Percentiles rank a stretch among this genome's conserved stretches.
phyloP scores from a whole-genome alignment of 2,329 filamentous ascomycete species.

The Ophiostoma fasciatum region DNA sequence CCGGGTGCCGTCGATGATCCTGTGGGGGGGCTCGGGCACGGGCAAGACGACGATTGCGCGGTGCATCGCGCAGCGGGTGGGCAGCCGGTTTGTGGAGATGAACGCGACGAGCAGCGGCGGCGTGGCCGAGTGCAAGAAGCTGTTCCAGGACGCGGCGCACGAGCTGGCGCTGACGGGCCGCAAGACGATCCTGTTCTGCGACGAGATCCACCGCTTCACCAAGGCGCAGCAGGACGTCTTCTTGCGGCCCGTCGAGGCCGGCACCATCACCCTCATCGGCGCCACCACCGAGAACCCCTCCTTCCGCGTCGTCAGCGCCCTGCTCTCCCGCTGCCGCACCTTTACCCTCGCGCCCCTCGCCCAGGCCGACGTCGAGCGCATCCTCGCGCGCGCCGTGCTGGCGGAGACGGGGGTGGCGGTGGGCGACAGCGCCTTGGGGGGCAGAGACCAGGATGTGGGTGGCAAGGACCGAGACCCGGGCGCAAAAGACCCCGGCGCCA shows the following conservation, averaged over 20 bases:
- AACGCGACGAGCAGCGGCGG: conserved; percentile 85
- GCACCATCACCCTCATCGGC: conserved; percentile 80
- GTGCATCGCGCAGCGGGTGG: conserved; percentile 71
- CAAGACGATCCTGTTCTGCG: conserved; percentile 93
- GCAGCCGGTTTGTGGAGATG: conserved; percentile 83
- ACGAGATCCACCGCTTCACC: conserved; percentile 87
- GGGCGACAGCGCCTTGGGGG: neutral
- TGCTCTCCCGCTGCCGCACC: conserved; percentile 78
- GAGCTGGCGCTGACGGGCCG: conserved; percentile 70
- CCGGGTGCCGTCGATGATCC: conserved; percentile 82
- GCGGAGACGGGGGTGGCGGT: conserved; percentile 28
- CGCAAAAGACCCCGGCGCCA: conserved; percentile 27
- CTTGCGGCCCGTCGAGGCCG: conserved; percentile 78
- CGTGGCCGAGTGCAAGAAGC: conserved; percentile 80
- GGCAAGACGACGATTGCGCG: conserved; percentile 88
- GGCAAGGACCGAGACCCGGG: conserved; percentile 12
- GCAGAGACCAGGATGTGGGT: neutral
- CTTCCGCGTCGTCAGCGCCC: conserved; percentile 78
- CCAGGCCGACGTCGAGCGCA: conserved; percentile 54
- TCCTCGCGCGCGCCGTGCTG: conserved; percentile 60
- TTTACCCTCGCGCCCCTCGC: conserved; percentile 72
- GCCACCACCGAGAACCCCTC: conserved; percentile 96
- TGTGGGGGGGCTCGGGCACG: conserved; percentile 74
- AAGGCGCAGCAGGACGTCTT: conserved; percentile 94
- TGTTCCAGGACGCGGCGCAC: conserved; percentile 71